Evolutionary conservation across 208 protist genomes (phyloP), one percentile per base, ranked within the genome.

Genomic region (Crithidia brevicula): DNA sequence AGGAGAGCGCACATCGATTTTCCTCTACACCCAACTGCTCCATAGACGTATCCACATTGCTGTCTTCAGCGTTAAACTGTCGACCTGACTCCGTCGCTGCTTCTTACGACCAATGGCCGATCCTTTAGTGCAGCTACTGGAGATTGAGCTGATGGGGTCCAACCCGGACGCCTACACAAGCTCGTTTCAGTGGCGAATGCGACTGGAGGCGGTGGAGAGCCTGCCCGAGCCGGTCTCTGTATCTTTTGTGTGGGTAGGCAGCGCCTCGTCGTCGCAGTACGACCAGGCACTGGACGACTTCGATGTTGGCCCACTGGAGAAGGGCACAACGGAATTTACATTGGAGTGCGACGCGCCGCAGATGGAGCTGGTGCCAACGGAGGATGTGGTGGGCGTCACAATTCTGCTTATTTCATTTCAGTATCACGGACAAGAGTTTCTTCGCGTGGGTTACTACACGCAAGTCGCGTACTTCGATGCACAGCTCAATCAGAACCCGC

Each of bases 161-260:
- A 97, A 97, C 57, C 93, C 93, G 2, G 76, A 83, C 30, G 53
- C 51, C 8, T 96, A 92, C 51, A 66, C 49, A 3, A 82, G 72
- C 20, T 20, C 62, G 18, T 68, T 95, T 40, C 79, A 72, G 13
- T 97, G 91, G 91, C 73, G 89, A 11, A 88, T 97, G 73, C 81
- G 88, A 2, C 15, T 97, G 22, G 83, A 92, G 40, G 76, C 89
- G 10, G 51, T 79, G 20, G 66, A 86, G 53, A 65, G 65, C 30
- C 57, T 97, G 33, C 56, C 76, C 18, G 83, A 92, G 15, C 96
- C 99, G 34, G 85, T 99, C 9, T 96, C 99, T 49, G 97, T 98
- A 66, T 97, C 97, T 36, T 88, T 99, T 40, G 86, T 99, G 16
- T 99, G 99, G 93, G 97, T 99, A 30, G 98, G 98, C 23, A 99